Evolutionary conservation across 140 eudicot species (phyloP), one percentile per base, ranked within the genome.

Genomic region (Oenanthe javanica): DNA sequence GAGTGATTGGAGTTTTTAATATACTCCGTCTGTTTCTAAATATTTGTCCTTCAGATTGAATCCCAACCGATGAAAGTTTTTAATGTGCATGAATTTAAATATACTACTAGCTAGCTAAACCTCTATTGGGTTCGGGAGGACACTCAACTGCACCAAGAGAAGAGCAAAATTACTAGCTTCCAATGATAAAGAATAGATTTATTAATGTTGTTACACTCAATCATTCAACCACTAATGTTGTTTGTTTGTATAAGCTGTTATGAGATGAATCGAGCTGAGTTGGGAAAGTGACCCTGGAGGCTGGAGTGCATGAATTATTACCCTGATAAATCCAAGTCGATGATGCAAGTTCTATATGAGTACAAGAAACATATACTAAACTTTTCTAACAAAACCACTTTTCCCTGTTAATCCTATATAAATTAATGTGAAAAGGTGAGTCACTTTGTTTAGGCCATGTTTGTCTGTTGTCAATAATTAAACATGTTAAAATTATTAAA

Each of bases 361-460:
- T 73, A 73, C 77, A 46, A 70, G n/a, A n/a, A n/a, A n/a, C n/a
- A n/a, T n/a, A n/a, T n/a, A n/a, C n/a, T n/a, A n/a, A n/a, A 70
- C 45, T 81, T 79, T 27, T 79, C 71, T 78, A 77, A 52, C n/a
- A 38, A 40, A 72, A 72, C 76, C 52, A 43, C 13, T 66, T 66
- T n/a, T 66, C 11, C 15, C 43, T 25, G 40, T 66, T 66, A 66
- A 25, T 66, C 45, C 45, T 5, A 4, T 25, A 23, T n/a, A 27
- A 66, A 57, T 66, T 21, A 23, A 64, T 74, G 83, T 75, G 57
- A 79, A 79, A 88, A 86, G 88, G 89, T 82, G 88, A 90, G 84
- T 82, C 83, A 73, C 92, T 86, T 66, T 85, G 86, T 69, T 40
- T 21, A 59, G 69, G 79, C 76, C 83, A 75, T 79, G 75, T 76